Conservation (phyloP, 345 rosid genomes). For the Lagerstroemia speciosa region DNA sequence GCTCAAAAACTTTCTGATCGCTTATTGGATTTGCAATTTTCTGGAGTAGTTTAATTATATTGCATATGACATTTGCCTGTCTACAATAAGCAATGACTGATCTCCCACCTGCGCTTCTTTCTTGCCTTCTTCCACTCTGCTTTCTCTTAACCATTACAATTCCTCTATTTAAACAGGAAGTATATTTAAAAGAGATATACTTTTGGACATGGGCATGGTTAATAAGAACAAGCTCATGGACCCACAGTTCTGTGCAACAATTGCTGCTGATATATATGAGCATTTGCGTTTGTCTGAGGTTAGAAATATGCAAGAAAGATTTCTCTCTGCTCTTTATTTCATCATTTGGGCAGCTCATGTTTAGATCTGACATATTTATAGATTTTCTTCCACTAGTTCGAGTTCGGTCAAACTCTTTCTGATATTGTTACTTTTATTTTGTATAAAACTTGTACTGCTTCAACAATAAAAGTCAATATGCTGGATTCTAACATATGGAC, state of each 20-base stretch:
- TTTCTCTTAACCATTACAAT: neutral
- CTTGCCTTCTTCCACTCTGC: no score
- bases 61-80: neutral
- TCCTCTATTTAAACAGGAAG: neutral
- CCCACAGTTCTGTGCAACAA: constrained; percentile 77
- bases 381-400: neutral
- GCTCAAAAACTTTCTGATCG: neutral
- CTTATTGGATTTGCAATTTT: neutral
- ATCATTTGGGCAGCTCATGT: neutral
- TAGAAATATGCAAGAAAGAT: neutral
- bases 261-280: constrained; percentile 45
- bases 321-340: neutral
- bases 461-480: neutral
- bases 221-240: constrained; percentile 36
- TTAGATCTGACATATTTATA: neutral
- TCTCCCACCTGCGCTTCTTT: no score
- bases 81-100: neutral
- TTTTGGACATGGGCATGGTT: constrained; percentile 38
- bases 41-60: neutral
- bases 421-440: neutral
- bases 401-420: neutral
- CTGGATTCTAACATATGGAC: neutral
- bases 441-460: neutral
- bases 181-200: constrained; percentile 39
- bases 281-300: constrained; percentile 72